These are phyloP conservation scores for Aspergillus sp. DNA, from an alignment of 2,329 filamentous ascomycete species.

Conservation along the genomic window DNA sequence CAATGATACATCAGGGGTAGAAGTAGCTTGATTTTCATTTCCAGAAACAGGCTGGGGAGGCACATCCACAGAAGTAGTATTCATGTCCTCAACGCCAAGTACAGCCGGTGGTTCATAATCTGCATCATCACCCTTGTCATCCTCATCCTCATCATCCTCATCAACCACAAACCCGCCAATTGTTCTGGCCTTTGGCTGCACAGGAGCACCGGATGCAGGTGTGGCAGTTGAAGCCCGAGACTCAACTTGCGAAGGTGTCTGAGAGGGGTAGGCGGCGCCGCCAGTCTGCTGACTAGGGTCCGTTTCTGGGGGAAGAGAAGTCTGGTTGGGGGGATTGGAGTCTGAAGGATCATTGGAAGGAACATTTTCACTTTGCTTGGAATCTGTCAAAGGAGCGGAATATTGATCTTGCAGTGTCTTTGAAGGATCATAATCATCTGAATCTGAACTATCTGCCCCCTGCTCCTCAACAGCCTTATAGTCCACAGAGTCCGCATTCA, in stretches of 20 bases:
- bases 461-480: conserved; percentile 47
- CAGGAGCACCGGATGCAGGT: conserved; percentile 25
- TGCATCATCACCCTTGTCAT: conserved; percentile 40
- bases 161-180: conserved; percentile 61
- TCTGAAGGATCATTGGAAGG: conserved; percentile 18
- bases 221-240: conserved; percentile 29
- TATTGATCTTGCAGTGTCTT: conserved; percentile 42
- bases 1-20: conserved; percentile 57
- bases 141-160: conserved; percentile 56
- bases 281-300: conserved; percentile 24
- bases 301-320: conserved; percentile 19
- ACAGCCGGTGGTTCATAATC: conserved; percentile 52
- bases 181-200: conserved; percentile 45
- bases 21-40: conserved; percentile 52
- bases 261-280: conserved; percentile 20
- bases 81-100: conserved; percentile 45
- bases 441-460: conserved; percentile 50
- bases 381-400: conserved; percentile 26
- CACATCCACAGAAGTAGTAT: conserved; percentile 44
- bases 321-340: conserved; percentile 16
- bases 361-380: conserved; percentile 25
- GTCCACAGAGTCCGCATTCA: conserved; percentile 35
- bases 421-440: conserved; percentile 53
- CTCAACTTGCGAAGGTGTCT: conserved; percentile 30
- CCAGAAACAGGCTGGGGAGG: conserved; percentile 52